Conservation (phyloP, 495 filamentous ascomycete genomes). For the Penicillium cosmopolitanum region DNA sequence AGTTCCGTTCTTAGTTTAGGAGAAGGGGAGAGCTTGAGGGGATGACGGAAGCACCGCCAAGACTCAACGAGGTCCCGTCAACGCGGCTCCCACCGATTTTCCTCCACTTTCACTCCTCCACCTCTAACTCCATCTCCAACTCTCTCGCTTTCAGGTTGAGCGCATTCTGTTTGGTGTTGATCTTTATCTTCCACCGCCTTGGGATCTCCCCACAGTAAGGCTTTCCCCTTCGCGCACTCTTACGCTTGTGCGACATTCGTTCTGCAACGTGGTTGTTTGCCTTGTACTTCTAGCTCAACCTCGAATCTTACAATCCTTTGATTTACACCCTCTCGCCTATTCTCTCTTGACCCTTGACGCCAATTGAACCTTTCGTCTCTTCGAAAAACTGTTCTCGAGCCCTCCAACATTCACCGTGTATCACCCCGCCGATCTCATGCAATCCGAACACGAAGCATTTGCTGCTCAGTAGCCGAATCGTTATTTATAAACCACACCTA, state of each 20-base stretch:
- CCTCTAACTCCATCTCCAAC: slow-evolving; percentile 4
- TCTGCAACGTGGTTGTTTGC: slow-evolving; percentile 21
- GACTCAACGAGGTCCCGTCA: slow-evolving; percentile 14
- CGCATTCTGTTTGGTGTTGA: slow-evolving; percentile 1
- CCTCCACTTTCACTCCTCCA: slow-evolving; percentile 5
- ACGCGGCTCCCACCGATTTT: slow-evolving; percentile 3
- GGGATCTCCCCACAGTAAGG: too few species aligned
- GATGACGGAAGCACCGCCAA: slow-evolving; percentile 40
- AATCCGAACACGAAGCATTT: slow-evolving; percentile 24
- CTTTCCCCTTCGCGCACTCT: background rate
- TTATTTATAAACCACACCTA: slow-evolving; percentile 5
- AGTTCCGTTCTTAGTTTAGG: too few species aligned
- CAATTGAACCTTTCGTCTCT: slow-evolving; percentile 5
- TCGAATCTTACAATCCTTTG: slow-evolving; percentile 13
- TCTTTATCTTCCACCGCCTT: background rate
- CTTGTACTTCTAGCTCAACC: slow-evolving; percentile 18
- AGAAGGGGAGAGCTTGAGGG: slow-evolving; percentile 17
- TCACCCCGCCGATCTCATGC: slow-evolving; percentile 32
- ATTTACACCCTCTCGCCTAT: slow-evolving; percentile 13
- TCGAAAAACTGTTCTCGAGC: background rate
- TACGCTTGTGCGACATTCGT: slow-evolving; percentile 10
- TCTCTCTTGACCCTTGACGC: background rate
- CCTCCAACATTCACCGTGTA: slow-evolving; percentile 12
- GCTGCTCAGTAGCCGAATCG: slow-evolving; percentile 25
- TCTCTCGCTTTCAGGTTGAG: background rate